A percentile compares a stretch with the other conserved stretches of the same genome.
Evolutionary conservation across 2,329 filamentous ascomycete species (phyloP).

Genomic region (Botrytis paeoniae): DNA sequence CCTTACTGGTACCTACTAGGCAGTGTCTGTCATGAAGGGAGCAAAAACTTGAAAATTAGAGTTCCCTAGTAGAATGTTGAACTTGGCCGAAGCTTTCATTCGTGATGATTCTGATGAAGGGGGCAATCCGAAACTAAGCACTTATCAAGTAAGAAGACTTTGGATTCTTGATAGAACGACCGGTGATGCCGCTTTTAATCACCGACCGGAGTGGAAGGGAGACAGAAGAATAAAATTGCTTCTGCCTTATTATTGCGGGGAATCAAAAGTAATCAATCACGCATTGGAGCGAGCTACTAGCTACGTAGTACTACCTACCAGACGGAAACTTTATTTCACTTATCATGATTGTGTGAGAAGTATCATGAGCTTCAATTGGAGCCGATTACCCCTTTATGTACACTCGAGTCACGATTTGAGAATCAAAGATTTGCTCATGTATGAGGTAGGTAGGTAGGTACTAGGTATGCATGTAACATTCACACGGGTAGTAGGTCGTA

Average conservation of each 20-base stretch:
- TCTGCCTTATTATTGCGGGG: neutral
- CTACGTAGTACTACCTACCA: neutral
- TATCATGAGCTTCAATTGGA: neutral
- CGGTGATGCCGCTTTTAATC: neutral
- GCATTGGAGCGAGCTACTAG: neutral
- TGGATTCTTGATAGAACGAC: neutral
- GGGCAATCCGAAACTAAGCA: neutral
- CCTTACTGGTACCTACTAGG: neutral
- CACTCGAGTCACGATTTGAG: neutral
- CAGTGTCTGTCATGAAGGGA: neutral
- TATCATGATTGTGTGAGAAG: neutral
- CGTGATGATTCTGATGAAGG: neutral
- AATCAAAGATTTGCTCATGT: neutral
- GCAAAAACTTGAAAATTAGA: neutral
- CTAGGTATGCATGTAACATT: neutral
- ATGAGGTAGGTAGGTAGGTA: neutral
- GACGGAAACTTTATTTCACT: neutral
- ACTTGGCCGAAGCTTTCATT: neutral
- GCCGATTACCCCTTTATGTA: neutral
- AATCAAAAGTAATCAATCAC: neutral
- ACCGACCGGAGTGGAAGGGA: neutral
- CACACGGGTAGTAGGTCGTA: too few relatives aligned
- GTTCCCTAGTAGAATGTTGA: neutral
- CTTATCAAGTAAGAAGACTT: neutral
- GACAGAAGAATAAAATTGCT: neutral